Evolutionary conservation across 331 rosid genomes (phyloP), one percentile per base, ranked within the genome.

Genomic region (Acacia concinna): DNA sequence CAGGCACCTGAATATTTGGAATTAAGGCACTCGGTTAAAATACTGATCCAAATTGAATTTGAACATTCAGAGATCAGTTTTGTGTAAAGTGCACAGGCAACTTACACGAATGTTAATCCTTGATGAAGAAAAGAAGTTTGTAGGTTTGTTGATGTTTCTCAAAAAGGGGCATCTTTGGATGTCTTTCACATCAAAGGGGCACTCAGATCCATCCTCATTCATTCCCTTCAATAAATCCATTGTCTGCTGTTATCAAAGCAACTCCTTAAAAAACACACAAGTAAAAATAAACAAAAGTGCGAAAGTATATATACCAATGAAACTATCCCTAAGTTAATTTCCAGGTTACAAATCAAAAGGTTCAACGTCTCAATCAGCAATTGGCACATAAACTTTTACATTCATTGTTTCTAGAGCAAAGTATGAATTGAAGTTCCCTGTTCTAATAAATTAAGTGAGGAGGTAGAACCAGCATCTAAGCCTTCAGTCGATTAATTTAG

Each of bases 131-230:
- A 91, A 90, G 85, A 93, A 87, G 78, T 82, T 85, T 21, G 98
- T 88, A 75, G 95, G 88, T 79, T 86, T 86, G 28, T 84, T 84
- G 81, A 89, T 83, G 81, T 88, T 90, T 78, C 88, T 86, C 71
- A 93, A 84, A 83, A 93, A 93, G 20, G 98, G 98, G 80, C 95
- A 93, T 84, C 79, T 87, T 60, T 84, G 90, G 30, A 91, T 80
- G 86, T 88, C 93, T 41, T 84, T 84, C 57, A 71, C 64, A 77
- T 86, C 90, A 83, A 87, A 88, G 62, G 92, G 83, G 81, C 89
- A 88, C 66, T 86, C 92, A 23, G 87, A 79, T 80, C 38, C 83
- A 68, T 86, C 85, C 34, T 81, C 87, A 37, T 80, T 84, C 73
- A 84, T 73, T 81, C 92, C 95, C 77, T 85, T 88, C 0, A 86